Evolutionary conservation across 495 filamentous ascomycete species (phyloP).

Genomic region (Evernia prunastri): DNA sequence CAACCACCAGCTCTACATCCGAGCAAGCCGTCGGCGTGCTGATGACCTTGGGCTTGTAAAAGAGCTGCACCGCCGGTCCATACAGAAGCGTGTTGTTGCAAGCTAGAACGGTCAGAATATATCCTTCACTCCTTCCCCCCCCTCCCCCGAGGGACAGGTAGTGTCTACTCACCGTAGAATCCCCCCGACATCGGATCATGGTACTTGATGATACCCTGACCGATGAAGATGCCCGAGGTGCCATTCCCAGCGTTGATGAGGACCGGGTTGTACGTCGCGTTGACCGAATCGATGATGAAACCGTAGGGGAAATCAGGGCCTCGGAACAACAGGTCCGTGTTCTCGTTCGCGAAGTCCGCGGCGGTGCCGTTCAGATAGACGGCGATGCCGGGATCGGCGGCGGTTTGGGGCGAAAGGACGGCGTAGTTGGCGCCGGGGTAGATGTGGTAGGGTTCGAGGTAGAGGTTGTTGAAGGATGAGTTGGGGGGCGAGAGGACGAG

Average conservation of each 20-base stretch:
- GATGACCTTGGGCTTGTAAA: constrained; percentile 17
- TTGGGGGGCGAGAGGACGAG: constrained; percentile 8
- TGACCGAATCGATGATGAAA: constrained; percentile 6
- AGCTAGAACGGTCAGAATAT: constrained; percentile 8
- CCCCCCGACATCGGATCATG: constrained; percentile 17
- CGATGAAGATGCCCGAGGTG: constrained; percentile 18
- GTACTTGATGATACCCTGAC: constrained; percentile 15
- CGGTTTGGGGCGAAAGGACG: constrained; percentile 3
- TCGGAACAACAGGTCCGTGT: constrained; percentile 1
- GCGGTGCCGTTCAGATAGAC: constrained; percentile 17
- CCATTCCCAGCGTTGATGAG: constrained; percentile 17
- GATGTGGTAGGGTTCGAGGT: constrained; percentile 19
- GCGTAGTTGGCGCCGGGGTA: constrained; percentile 19
- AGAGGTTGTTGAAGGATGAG: constrained; percentile 7
- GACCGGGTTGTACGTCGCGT: constrained; percentile 12
- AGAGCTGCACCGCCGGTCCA: constrained; percentile 20
- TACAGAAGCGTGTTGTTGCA: constrained; percentile 19
- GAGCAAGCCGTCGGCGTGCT: constrained; percentile 3
- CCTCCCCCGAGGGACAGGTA: too few species aligned
- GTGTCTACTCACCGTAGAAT: constrained; percentile 18
- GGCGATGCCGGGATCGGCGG: background rate
- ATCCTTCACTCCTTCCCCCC: background rate
- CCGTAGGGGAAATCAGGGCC: background rate
- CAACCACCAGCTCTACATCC: constrained; percentile 15
- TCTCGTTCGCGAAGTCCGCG: constrained; percentile 1